These are phyloP conservation scores for Begonia fuchsioides DNA, from an alignment of 306 rosid species.

Conservation along the genomic window DNA sequence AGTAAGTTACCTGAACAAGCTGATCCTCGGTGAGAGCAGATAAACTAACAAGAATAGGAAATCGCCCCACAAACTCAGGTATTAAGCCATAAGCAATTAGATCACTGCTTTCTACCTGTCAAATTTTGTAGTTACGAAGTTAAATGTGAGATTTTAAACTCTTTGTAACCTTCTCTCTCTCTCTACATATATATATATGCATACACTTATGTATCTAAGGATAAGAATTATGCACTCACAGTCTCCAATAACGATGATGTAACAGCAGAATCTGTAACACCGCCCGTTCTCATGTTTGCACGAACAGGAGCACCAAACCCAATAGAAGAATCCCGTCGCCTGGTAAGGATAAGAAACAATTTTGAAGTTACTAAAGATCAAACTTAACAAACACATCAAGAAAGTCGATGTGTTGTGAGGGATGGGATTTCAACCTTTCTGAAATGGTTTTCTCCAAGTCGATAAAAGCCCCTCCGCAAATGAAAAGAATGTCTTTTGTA, in stretches of 20 bases:
- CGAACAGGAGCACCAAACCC: conserved; percentile 97
- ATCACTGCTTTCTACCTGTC: conserved; percentile 92
- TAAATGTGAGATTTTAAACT: no score
- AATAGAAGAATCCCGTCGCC: conserved; percentile 90
- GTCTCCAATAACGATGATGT: conserved; percentile 75
- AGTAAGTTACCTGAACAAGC: conserved; percentile 62
- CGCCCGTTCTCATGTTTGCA: conserved; percentile 75
- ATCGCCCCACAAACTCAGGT: conserved; percentile 96
- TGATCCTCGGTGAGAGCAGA: conserved; percentile 81
- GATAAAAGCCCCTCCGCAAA: conserved; percentile 90
- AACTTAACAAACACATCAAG: conserved; percentile 1
- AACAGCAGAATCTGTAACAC: conserved; percentile 69
- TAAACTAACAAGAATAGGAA: conserved; percentile 88
- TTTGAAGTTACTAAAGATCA: conserved; percentile 6
- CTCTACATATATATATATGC: no score
- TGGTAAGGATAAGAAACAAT: conserved; percentile 17
- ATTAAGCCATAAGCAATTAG: conserved; percentile 87
- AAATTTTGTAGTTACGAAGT: conserved; percentile 4
- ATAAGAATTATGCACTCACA: conserved; percentile 30
- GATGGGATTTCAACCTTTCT: no score
- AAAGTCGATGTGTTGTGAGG: conserved; percentile 9
- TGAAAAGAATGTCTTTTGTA: conserved; percentile 93
- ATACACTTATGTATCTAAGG: conserved; percentile 7
- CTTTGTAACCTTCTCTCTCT: no score
- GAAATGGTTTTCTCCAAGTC: conserved; percentile 98